phyloP scores from a whole-genome alignment of 1,284 basidiomycete species.

The Papiliotrema nemorosa region DNA sequence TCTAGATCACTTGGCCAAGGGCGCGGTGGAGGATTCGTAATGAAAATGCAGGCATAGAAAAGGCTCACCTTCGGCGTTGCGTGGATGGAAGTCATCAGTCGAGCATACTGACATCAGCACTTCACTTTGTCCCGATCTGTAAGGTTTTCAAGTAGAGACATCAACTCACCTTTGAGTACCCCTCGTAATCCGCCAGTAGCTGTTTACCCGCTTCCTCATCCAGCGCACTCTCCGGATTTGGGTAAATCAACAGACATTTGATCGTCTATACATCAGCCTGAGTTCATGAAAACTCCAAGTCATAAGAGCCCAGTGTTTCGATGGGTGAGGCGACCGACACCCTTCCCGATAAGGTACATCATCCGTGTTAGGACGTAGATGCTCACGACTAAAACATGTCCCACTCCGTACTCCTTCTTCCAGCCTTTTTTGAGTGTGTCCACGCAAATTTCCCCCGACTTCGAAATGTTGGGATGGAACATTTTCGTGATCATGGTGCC shows the following conservation, averaged over 20 bases:
- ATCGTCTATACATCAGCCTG: slow-evolving; percentile 56
- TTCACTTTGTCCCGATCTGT: too few species aligned
- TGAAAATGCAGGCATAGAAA: not conserved
- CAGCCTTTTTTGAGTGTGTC: slow-evolving; percentile 97
- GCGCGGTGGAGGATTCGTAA: not conserved
- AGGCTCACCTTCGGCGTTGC: slow-evolving; percentile 38
- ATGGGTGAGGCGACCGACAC: too few species aligned
- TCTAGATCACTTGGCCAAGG: too few species aligned
- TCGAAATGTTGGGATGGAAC: slow-evolving; percentile 93
- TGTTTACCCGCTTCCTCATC: slow-evolving; percentile 93
- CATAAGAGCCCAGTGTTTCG: not conserved
- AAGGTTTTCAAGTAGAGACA: not conserved
- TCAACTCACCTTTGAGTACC: slow-evolving; percentile 61
- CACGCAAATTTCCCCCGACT: slow-evolving; percentile 88
- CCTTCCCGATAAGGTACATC: too few species aligned
- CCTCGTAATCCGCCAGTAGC: slow-evolving; percentile 80
- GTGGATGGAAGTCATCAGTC: slow-evolving; percentile 41
- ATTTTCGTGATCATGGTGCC: slow-evolving; percentile 89
- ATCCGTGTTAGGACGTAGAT: too few species aligned
- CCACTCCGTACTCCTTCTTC: slow-evolving; percentile 86
- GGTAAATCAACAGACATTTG: slow-evolving; percentile 91
- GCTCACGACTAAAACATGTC: slow-evolving; percentile 71
- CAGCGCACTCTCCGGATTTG: slow-evolving; percentile 90
- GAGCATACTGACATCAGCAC: slow-evolving; percentile 28
- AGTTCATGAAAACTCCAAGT: too few species aligned